Evolutionary conservation across 2,329 filamentous ascomycete species (phyloP).

Genomic region (Diplodia sapinea): DNA sequence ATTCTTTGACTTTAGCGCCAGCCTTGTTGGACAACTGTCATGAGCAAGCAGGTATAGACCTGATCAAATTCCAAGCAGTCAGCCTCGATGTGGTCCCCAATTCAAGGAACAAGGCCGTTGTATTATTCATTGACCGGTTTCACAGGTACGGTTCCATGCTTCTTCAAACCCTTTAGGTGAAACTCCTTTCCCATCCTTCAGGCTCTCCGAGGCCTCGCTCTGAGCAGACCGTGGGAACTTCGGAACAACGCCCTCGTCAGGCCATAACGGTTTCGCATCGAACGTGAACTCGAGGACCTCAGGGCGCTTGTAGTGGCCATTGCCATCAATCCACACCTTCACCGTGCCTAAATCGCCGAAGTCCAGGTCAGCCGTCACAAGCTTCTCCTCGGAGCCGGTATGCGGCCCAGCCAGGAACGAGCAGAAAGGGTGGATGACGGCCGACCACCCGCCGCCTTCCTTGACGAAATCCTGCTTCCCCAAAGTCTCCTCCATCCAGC

Average conservation of each 20-base stretch:
- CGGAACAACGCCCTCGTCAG: constrained; percentile 14
- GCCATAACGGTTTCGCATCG: constrained; percentile 11
- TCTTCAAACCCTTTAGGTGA: neutral
- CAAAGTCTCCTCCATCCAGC: constrained; percentile 49
- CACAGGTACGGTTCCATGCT: neutral
- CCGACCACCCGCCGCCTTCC: constrained; percentile 45
- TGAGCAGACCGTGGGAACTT: neutral
- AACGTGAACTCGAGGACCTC: constrained; percentile 45
- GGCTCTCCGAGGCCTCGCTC: neutral
- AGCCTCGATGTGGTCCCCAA: neutral
- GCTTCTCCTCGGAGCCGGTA: constrained; percentile 43
- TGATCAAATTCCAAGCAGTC: neutral
- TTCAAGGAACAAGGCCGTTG: neutral
- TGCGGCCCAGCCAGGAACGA: constrained; percentile 45
- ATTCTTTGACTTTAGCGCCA: neutral
- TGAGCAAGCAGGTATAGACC: neutral
- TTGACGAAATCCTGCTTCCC: constrained; percentile 45
- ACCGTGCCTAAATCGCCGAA: constrained; percentile 42
- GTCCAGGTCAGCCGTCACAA: constrained; percentile 46
- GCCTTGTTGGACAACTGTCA: too few species aligned
- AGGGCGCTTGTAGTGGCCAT: constrained; percentile 46
- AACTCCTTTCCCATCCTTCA: too few species aligned
- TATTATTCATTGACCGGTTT: neutral
- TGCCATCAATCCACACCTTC: constrained; percentile 48
- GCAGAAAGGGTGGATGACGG: constrained; percentile 47